Conservation (phyloP, 2,329 filamentous ascomycete genomes). For the Sarocladiaceae sp. region DNA sequence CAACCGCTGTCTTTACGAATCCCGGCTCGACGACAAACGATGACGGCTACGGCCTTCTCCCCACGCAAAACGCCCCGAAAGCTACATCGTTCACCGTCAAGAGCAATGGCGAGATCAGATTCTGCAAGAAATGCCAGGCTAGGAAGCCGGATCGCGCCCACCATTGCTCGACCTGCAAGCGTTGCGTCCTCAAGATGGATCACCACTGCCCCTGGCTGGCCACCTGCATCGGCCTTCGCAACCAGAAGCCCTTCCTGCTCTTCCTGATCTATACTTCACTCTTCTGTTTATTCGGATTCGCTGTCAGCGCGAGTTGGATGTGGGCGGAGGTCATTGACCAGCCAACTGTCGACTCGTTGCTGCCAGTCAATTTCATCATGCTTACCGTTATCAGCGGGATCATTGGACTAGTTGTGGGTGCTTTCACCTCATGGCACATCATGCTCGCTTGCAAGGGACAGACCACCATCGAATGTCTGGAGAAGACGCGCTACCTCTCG, state of each 20-base stretch:
- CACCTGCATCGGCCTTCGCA: constrained; percentile 86
- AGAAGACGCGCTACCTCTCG: constrained; percentile 90
- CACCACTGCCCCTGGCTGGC: constrained; percentile 98
- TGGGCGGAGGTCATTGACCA: constrained; percentile 72
- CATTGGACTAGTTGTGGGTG: constrained; percentile 80
- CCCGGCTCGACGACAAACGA: constrained; percentile 66
- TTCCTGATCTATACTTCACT: constrained; percentile 86
- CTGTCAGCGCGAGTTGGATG: constrained; percentile 72
- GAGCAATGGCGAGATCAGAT: constrained; percentile 77
- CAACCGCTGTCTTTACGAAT: constrained; percentile 84
- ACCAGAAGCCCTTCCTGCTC: constrained; percentile 92
- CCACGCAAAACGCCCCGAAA: constrained; percentile 56
- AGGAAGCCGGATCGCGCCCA: constrained; percentile 93
- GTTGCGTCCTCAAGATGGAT: constrained; percentile 98
- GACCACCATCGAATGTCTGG: constrained; percentile 93
- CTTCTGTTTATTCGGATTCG: constrained; percentile 78
- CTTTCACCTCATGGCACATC: constrained; percentile 90
- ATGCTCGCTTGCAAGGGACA: constrained; percentile 71
- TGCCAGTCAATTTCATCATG: constrained; percentile 88
- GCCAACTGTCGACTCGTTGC: constrained; percentile 65
- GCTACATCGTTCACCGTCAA: constrained; percentile 85
- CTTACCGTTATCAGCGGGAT: constrained; percentile 83
- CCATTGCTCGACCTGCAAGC: constrained; percentile 90
- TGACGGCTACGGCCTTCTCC: constrained; percentile 72
- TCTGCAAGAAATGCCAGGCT: constrained; percentile 95